These are phyloP conservation scores for Discostella pseudostelligera DNA, from an alignment of 108 stramenopile species.

Conservation along the genomic window DNA sequence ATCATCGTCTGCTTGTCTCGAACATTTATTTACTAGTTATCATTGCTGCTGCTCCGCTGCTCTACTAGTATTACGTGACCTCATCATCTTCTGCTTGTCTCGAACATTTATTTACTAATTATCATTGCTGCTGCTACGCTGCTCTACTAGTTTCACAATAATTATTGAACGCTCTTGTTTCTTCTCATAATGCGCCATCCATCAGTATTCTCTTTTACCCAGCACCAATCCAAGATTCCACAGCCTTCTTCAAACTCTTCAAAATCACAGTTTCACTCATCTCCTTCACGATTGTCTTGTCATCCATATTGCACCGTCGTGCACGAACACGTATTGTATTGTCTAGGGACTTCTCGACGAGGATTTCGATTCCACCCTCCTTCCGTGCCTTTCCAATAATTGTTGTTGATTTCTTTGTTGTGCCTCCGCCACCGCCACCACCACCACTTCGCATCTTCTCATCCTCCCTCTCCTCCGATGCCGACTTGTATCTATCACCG, in stretches of 20 bases:
- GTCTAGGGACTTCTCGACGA: conserved; percentile 59
- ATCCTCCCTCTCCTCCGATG: conserved; percentile 58
- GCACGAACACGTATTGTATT: conserved; percentile 71
- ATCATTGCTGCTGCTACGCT: too few species aligned
- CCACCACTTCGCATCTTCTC: conserved; percentile 37
- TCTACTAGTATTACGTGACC: too few species aligned
- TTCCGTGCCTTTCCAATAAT: conserved; percentile 11
- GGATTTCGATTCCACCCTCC: conserved; percentile 51
- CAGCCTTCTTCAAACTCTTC: conserved; percentile 58
- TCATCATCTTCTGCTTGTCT: too few species aligned
- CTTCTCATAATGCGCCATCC: too few species aligned
- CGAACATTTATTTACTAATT: too few species aligned
- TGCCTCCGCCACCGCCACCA: not conserved
- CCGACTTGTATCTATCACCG: conserved; percentile 64
- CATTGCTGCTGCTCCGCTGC: too few species aligned
- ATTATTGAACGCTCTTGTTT: too few species aligned
- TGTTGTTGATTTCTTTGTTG: not conserved
- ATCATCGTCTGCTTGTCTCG: too few species aligned
- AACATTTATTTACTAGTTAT: too few species aligned
- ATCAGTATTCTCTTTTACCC: too few species aligned
- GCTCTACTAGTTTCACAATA: too few species aligned
- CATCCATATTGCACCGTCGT: conserved; percentile 73
- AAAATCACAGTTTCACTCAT: conserved; percentile 75
- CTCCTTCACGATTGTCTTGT: conserved; percentile 72
- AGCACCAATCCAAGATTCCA: conserved; percentile 55